Conservation (phyloP, 2,329 filamentous ascomycete species). For the Cladorrhinum sp. region DNA sequence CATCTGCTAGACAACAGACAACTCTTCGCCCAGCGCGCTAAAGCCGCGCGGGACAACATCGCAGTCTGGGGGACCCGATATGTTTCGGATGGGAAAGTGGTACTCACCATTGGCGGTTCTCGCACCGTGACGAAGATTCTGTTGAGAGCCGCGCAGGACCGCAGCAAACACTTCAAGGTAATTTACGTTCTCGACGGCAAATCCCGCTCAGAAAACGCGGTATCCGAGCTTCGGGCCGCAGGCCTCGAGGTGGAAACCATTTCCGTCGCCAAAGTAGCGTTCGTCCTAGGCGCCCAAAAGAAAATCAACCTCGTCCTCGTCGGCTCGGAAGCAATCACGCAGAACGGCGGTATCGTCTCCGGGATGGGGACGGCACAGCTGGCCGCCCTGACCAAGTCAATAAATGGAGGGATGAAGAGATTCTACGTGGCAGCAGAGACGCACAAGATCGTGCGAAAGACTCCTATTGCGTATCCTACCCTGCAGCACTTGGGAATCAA, state of each 20-base stretch:
- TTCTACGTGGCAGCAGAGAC: conserved; percentile 93
- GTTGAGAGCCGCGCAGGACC: conserved; percentile 64
- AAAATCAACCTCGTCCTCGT: conserved; percentile 68
- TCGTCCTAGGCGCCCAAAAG: conserved; percentile 64
- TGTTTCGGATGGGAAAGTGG: conserved; percentile 71
- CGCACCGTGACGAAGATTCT: conserved; percentile 79
- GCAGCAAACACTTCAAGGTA: conserved; percentile 66
- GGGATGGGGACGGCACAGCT: conserved; percentile 85
- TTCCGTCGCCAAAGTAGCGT: conserved; percentile 70
- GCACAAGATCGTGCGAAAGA: conserved; percentile 92
- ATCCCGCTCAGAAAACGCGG: conserved; percentile 67
- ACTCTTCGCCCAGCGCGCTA: conserved; percentile 82
- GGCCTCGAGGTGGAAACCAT: conserved; percentile 84
- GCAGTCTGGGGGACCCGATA: conserved; percentile 76
- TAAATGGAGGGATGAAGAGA: conserved; percentile 44
- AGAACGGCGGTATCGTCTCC: conserved; percentile 90
- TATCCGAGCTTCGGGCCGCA: conserved; percentile 65
- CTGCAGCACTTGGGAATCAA: conserved; percentile 61
- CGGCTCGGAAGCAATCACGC: conserved; percentile 81
- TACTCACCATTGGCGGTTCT: conserved; percentile 89
- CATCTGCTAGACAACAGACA: conserved; percentile 84
- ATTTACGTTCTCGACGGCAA: conserved; percentile 69
- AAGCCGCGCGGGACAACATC: conserved; percentile 79
- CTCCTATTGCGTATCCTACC: conserved; percentile 77
- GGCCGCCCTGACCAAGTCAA: conserved; percentile 71